A percentile compares a stretch with the other conserved stretches of the same genome.
phyloP scores from a whole-genome alignment of 2,329 filamentous ascomycete genomes.

The Chaetomium sp. region DNA sequence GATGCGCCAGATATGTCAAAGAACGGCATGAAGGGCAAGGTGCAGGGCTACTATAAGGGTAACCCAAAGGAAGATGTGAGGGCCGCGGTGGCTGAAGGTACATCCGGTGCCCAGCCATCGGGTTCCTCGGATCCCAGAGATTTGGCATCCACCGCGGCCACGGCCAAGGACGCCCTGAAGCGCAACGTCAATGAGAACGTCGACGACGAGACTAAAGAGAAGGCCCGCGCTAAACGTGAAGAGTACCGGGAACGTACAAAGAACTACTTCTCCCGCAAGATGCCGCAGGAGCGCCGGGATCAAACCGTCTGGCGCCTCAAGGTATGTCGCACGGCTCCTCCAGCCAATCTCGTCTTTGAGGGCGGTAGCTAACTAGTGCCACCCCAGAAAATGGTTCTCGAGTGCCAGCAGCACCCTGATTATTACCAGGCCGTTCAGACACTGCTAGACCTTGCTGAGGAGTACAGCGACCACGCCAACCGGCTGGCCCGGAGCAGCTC shows the following conservation, averaged over 20 bases:
- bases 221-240: slow-evolving; percentile 44
- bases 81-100: slow-evolving; percentile 60
- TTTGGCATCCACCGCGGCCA: slow-evolving; percentile 48
- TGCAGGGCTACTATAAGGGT: slow-evolving; percentile 63
- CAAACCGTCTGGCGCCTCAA: slow-evolving; percentile 89
- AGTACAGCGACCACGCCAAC: slow-evolving; percentile 76
- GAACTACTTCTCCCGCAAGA: slow-evolving; percentile 81
- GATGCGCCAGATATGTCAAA: slow-evolving; percentile 77
- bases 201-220: slow-evolving; percentile 63
- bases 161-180: slow-evolving; percentile 50
- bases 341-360: background rate
- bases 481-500: slow-evolving; percentile 64
- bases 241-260: slow-evolving; percentile 52
- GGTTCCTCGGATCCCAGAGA: slow-evolving; percentile 58
- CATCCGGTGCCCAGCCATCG: slow-evolving; percentile 57
- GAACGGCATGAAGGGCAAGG: slow-evolving; percentile 67
- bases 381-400: slow-evolving; percentile 85
- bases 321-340: slow-evolving; percentile 33
- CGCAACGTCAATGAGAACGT: slow-evolving; percentile 63
- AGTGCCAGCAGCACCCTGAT: slow-evolving; percentile 93
- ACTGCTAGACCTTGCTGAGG: slow-evolving; percentile 78
- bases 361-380: slow-evolving; percentile 29
- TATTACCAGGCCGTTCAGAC: slow-evolving; percentile 92
- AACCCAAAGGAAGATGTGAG: slow-evolving; percentile 60
- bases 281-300: slow-evolving; percentile 89